Conservation (phyloP, 257 asterid genomes). For the Plantago elongata region DNA sequence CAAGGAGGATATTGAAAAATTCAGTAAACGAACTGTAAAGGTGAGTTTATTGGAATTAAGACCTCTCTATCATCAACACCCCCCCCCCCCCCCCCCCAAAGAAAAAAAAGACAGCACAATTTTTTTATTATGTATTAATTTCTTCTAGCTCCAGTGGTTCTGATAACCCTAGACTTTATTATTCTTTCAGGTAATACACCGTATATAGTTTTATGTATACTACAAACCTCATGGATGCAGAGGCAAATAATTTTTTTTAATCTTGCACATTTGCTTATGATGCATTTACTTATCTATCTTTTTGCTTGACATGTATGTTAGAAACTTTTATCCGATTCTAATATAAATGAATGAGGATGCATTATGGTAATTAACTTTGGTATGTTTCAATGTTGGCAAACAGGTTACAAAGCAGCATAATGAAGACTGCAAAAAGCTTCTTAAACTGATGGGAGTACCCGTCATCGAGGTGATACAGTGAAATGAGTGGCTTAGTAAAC, state of each 20-base stretch:
- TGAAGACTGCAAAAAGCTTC: constrained; percentile 93
- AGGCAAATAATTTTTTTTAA: too few relatives aligned
- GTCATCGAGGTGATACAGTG: constrained; percentile 74
- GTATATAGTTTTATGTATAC: too few relatives aligned
- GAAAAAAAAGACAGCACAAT: too few relatives aligned
- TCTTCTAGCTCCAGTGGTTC: too few relatives aligned
- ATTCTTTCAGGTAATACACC: too few relatives aligned
- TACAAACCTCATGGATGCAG: too few relatives aligned
- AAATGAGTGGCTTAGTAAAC: constrained; percentile 14
- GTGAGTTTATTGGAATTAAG: constrained; percentile 19
- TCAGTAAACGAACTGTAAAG: constrained; percentile 97
- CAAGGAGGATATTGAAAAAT: constrained; percentile 90
- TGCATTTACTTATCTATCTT: not conserved
- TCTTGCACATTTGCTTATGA: too few relatives aligned
- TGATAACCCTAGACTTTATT: too few relatives aligned
- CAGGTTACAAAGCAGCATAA: constrained; percentile 93
- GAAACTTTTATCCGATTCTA: not conserved
- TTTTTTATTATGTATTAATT: too few relatives aligned
- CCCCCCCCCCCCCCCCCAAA: too few relatives aligned
- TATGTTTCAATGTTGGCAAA: constrained; percentile 18
- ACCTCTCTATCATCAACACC: too few relatives aligned
- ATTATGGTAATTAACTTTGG: constrained; percentile 9
- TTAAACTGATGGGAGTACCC: constrained; percentile 96
- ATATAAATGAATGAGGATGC: constrained; percentile 9
- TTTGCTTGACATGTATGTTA: constrained; percentile 10